These are phyloP conservation scores for Boletus patriciae DNA, from an alignment of 768 basidiomycete genomes.

Conservation along the genomic window DNA sequence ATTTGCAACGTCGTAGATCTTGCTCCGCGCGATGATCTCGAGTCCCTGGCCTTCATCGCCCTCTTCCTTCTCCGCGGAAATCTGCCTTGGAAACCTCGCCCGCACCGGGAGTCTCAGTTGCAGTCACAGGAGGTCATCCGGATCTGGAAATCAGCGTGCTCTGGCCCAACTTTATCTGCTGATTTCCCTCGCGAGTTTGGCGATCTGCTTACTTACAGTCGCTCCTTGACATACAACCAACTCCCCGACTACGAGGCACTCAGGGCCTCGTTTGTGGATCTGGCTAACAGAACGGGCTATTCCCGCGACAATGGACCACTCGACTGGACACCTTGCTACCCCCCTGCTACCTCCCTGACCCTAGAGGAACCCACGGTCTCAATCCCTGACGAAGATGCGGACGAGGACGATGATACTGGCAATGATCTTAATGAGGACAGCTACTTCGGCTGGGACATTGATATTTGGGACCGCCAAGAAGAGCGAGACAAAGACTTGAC, in stretches of 20 bases:
- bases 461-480: not conserved
- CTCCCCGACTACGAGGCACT: conserved; percentile 2
- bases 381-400: not conserved
- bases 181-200: not conserved
- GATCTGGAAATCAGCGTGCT: not conserved
- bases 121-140: conserved; percentile 1
- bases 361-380: not conserved
- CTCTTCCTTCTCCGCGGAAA: conserved; percentile 4
- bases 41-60: not conserved
- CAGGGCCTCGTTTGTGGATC: not conserved
- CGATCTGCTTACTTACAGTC: conserved; percentile 2
- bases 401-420: not conserved
- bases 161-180: not conserved
- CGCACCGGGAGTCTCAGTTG: not conserved
- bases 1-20: not conserved
- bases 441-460: conserved; percentile 1
- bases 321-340: conserved; percentile 6
- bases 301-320: not conserved
- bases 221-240: not conserved
- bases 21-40: not conserved
- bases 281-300: not conserved
- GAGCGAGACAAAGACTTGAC: conserved; percentile 4
- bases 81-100: conserved; percentile 4
- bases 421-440: conserved; percentile 1
- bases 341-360: not conserved